Evolutionary conservation across 23 red algal species (phyloP).

Genomic region (Gracilaria domingensis): DNA sequence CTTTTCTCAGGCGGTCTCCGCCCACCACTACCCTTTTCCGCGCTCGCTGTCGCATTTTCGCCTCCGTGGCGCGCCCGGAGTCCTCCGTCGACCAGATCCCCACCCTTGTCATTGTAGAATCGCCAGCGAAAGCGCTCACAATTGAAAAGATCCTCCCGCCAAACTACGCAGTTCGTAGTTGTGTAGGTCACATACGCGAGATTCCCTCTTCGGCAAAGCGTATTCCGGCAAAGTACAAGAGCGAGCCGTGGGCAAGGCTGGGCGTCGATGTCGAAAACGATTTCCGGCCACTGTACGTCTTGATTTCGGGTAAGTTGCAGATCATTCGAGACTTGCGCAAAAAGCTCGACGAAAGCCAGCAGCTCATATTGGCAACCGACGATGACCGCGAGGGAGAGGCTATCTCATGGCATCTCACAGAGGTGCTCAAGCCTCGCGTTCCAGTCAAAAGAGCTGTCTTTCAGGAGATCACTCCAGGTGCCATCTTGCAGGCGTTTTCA

Average conservation of each 20-base stretch:
- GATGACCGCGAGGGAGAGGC: constrained; percentile 99
- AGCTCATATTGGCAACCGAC: constrained; percentile 96
- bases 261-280: constrained; percentile 91
- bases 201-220: constrained; percentile 90
- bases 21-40: background rate
- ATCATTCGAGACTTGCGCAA: constrained; percentile 66
- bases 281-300: constrained; percentile 92
- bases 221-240: constrained; percentile 88
- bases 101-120: constrained; percentile 95
- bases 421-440: constrained; percentile 90
- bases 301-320: constrained; percentile 69
- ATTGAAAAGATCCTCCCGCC: constrained; percentile 86
- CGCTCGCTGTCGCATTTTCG: background rate
- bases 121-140: constrained; percentile 94
- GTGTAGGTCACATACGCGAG: constrained; percentile 95
- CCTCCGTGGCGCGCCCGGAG: background rate
- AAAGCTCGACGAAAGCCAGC: constrained; percentile 57
- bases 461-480: constrained; percentile 95
- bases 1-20: background rate
- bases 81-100: background rate
- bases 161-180: constrained; percentile 82
- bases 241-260: constrained; percentile 86
- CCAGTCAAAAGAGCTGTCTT: constrained; percentile 93
- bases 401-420: constrained; percentile 95
- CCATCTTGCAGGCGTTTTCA: constrained; percentile 73